Percentiles rank a stretch among this genome's conserved stretches.
Conservation (phyloP, 1,139 yeast genomes). For the Debaryomyces singareniensis region DNA sequence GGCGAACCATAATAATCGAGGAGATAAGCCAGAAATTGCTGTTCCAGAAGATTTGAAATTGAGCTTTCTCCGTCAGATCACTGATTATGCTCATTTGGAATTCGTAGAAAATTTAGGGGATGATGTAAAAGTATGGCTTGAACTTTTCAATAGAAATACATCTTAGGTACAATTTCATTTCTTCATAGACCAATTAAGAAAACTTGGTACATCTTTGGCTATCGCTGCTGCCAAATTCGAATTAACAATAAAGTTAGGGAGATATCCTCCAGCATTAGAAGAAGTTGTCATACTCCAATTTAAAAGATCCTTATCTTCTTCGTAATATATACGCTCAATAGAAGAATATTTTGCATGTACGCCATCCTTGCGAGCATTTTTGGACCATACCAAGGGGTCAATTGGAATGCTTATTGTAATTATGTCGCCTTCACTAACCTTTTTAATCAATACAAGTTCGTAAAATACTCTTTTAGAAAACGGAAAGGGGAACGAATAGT, state of each 20-base stretch:
- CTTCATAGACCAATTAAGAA: slow-evolving; percentile 41
- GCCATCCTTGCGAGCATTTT: slow-evolving; percentile 8
- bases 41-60: neutral
- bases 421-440: slow-evolving; percentile 26
- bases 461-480: slow-evolving; percentile 49
- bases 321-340: slow-evolving; percentile 45
- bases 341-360: slow-evolving; percentile 50
- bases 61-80: slow-evolving; percentile 5
- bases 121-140: slow-evolving; percentile 40
- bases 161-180: slow-evolving; percentile 12
- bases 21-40: neutral
- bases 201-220: slow-evolving; percentile 62
- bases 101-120: slow-evolving; percentile 40
- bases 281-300: slow-evolving; percentile 63
- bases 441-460: slow-evolving; percentile 46
- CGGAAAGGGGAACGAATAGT: slow-evolving; percentile 47
- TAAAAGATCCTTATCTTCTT: slow-evolving; percentile 30
- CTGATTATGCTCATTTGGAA: slow-evolving; percentile 25
- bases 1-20: neutral
- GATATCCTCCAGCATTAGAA: slow-evolving; percentile 60
- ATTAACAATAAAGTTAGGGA: slow-evolving; percentile 61
- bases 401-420: slow-evolving; percentile 50
- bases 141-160: slow-evolving; percentile 14
- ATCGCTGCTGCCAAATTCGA: slow-evolving; percentile 50
- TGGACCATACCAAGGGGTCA: slow-evolving; percentile 11